A percentile compares a stretch with the other conserved stretches of the same genome.
These are phyloP conservation scores for Bruguiera hainesii DNA, from an alignment of 441 rosid species.

Conservation along the genomic window DNA sequence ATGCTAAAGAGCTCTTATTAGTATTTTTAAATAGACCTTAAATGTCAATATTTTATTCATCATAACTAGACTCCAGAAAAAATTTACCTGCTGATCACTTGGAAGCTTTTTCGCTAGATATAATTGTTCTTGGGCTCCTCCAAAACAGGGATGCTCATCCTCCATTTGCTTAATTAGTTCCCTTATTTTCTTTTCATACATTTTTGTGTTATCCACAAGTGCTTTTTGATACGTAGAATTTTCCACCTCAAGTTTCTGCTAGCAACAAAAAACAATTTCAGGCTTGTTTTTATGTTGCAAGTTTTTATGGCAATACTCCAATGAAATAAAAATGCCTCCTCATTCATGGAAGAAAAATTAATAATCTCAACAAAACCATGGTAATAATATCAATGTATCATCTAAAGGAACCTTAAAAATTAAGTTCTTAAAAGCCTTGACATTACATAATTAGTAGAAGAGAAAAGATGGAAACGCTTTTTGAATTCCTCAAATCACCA, in stretches of 20 bases:
- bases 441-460: neutral
- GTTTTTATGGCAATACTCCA: neutral
- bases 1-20: too few relatives aligned
- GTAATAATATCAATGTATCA: too few relatives aligned
- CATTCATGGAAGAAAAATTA: too few relatives aligned
- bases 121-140: slow-evolving; percentile 52
- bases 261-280: slow-evolving; percentile 22
- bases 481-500: slow-evolving; percentile 21
- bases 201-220: slow-evolving; percentile 62
- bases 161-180: slow-evolving; percentile 58
- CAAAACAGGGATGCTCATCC: slow-evolving; percentile 45
- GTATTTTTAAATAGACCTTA: neutral
- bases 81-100: slow-evolving; percentile 60
- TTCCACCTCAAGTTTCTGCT: slow-evolving; percentile 58
- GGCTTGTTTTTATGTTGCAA: neutral
- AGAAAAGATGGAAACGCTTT: neutral
- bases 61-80: slow-evolving; percentile 10
- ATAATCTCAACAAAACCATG: too few relatives aligned
- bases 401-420: too few relatives aligned
- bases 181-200: slow-evolving; percentile 63
- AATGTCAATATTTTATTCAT: neutral
- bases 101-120: slow-evolving; percentile 42
- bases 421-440: too few relatives aligned
- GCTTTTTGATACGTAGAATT: slow-evolving; percentile 61
- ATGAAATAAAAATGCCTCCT: too few relatives aligned